Conservation (phyloP, 2,329 filamentous ascomycete species). For the Phaeosphaeria sp. region DNA sequence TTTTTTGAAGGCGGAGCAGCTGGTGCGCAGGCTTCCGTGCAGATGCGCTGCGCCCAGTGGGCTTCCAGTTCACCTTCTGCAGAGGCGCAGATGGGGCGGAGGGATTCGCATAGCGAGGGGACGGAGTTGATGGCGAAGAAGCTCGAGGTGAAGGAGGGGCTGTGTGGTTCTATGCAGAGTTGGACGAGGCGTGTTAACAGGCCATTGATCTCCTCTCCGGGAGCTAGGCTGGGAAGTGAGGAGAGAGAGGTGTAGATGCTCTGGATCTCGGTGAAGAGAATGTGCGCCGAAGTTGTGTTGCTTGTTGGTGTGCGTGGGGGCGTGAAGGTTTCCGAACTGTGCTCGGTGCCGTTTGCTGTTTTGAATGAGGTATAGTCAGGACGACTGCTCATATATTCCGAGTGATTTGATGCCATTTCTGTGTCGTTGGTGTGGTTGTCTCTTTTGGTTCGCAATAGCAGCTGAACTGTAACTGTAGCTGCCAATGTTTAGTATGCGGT, state of each 20-base stretch:
- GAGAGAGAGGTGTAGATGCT: constrained; percentile 23
- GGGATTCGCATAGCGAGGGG: constrained; percentile 41
- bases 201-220: constrained; percentile 40
- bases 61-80: constrained; percentile 56
- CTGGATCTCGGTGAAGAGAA: constrained; percentile 27
- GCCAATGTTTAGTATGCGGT: not conserved
- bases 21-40: constrained; percentile 5
- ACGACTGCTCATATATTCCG: not conserved
- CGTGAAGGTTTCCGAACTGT: constrained; percentile 2
- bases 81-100: constrained; percentile 52
- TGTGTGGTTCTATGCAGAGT: constrained; percentile 41
- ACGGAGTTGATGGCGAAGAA: constrained; percentile 43
- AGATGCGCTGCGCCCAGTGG: constrained; percentile 52
- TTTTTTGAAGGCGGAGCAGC: not conserved
- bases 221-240: constrained; percentile 32
- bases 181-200: constrained; percentile 48
- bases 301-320: constrained; percentile 35
- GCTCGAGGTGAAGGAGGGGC: constrained; percentile 22
- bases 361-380: not conserved
- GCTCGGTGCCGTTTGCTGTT: not conserved
- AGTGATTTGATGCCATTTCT: not conserved
- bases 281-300: constrained; percentile 20
- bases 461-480: too few relatives aligned
- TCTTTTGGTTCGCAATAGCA: too few relatives aligned
- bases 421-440: too few relatives aligned